Evolutionary conservation across 345 rosid genomes (phyloP), one percentile per base, ranked within the genome.

Genomic region (Clausena lansium): DNA sequence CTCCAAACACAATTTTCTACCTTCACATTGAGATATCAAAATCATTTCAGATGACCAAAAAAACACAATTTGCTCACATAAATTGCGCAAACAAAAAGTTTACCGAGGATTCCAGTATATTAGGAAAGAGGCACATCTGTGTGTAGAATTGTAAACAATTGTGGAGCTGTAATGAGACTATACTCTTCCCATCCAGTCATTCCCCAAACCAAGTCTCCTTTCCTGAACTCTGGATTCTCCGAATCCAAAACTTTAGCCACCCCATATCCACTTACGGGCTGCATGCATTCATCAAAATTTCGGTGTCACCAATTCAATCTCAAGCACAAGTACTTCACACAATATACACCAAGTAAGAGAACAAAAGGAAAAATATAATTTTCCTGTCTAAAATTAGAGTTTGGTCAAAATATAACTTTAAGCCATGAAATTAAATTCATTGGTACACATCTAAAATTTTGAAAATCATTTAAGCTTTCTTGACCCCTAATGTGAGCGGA

Each of bases 121-220:
- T 84, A 82, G 47, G 92, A 89, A 57, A 91, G 88, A 7, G 95
- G 95, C 33, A 89, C 71, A 83, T 91, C 86, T 1, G 82, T 79
- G 54, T 86, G 86, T 9, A 74, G 84, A 61, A 93, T 88, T 82
- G 88, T 88, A 70, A 83, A 86, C 52, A 89, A 77, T 20, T 14
- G 65, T 2, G 13, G 45, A 9, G 11, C 3, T 2, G 45, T 39
- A 9, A 39, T 0, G 45, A 39, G 45, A 39, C 85, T 83, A 17
- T 91, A 89, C 84, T 93, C 92, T 70, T 93, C 97, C 97, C 92
- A 93, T 2, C 86, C 85, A 39, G 90, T 87, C 2, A 55, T 64
- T 67, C 92, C 95, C 92, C 89, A 87, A 45, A 89, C 84, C 30
- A 89, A 77, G 74, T 93, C 91, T 4, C 86, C 91, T 47, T 70